These are phyloP conservation scores for Didymellaceae sp. DNA, from an alignment of 2,329 filamentous ascomycete genomes.

Conservation along the genomic window DNA sequence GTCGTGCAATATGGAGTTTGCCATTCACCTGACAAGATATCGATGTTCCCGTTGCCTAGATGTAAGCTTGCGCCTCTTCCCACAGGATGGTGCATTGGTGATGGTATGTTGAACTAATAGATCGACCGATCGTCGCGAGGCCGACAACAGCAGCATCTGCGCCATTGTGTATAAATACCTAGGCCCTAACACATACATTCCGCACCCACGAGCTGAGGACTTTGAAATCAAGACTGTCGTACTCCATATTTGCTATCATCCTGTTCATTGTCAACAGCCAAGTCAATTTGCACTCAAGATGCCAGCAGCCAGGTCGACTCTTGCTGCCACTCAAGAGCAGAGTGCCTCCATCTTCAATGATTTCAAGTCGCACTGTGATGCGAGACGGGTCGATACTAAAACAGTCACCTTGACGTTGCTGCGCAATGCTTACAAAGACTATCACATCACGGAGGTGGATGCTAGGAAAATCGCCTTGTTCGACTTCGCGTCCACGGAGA, in stretches of 20 bases:
- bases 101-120: no score
- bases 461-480: slow-evolving; percentile 22
- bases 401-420: slow-evolving; percentile 23
- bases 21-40: background rate
- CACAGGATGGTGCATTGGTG: no score
- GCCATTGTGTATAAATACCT: no score
- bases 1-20: no score
- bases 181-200: no score
- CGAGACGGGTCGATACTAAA: slow-evolving; percentile 32
- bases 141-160: background rate
- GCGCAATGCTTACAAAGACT: slow-evolving; percentile 27
- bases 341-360: slow-evolving; percentile 3
- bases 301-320: slow-evolving; percentile 6
- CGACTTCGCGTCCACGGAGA: slow-evolving; percentile 32
- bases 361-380: slow-evolving; percentile 30
- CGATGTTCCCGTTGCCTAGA: background rate
- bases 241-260: no score
- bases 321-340: slow-evolving; percentile 8
- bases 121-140: no score
- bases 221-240: no score
- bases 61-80: background rate
- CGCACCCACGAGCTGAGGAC: no score
- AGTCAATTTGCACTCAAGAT: background rate
- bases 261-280: background rate
- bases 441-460: slow-evolving; percentile 35